A percentile compares a stretch with the other conserved stretches of the same genome.
Conservation (phyloP, 1,284 basidiomycete genomes). For the Macrocybe sp. region DNA sequence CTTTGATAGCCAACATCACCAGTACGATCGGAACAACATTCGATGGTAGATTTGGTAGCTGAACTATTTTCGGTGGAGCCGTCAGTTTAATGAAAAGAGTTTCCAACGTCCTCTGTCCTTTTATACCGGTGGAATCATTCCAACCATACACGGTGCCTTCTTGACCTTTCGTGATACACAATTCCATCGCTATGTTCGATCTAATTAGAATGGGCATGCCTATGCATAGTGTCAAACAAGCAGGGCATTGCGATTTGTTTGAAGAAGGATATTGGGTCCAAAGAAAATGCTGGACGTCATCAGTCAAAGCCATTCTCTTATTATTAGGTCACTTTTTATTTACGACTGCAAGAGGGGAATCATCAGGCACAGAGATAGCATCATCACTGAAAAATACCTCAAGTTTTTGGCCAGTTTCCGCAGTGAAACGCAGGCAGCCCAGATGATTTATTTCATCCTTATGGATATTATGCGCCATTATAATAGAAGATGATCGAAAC, state of each 20-base stretch:
- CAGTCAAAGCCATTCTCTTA: neutral
- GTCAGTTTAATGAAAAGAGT: constrained; percentile 12
- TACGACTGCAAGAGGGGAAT: neutral
- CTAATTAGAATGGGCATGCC: constrained; percentile 27
- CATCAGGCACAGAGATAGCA: constrained; percentile 1
- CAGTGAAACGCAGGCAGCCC: constrained; percentile 22
- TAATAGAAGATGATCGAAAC: constrained; percentile 27
- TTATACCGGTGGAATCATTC: neutral
- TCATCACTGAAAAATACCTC: constrained; percentile 21
- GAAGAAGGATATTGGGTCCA: constrained; percentile 10
- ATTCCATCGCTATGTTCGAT: constrained; percentile 8
- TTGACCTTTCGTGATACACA: constrained; percentile 11
- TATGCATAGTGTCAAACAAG: constrained; percentile 11
- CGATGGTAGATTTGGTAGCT: constrained; percentile 6
- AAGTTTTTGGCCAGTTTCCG: constrained; percentile 20
- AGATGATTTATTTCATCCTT: constrained; percentile 28
- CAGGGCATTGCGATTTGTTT: constrained; percentile 11
- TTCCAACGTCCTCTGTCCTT: constrained; percentile 6
- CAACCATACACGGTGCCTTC: constrained; percentile 10
- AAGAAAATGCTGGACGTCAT: constrained; percentile 9
- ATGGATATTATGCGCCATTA: constrained; percentile 25
- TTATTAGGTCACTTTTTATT: neutral
- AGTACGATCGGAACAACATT: constrained; percentile 13
- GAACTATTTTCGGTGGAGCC: constrained; percentile 6
- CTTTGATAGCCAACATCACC: constrained; percentile 3